Base-by-base conservation (phyloP, 2,329 filamentous ascomycete genomes). In the Trichoderma atroviride region DNA sequence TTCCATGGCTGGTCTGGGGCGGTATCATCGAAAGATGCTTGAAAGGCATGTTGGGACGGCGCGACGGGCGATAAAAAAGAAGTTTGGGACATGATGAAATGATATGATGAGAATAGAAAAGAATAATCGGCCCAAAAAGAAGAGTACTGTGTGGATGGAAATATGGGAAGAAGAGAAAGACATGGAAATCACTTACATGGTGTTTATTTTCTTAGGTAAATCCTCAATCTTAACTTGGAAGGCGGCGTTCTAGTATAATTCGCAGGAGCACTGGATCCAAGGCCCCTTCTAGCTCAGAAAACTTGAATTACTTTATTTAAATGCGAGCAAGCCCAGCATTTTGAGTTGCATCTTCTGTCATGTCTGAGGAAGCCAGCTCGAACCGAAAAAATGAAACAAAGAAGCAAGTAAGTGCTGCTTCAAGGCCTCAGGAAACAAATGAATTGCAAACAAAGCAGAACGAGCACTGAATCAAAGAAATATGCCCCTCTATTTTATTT, bases 21-120 rank as follows among this genome's bases (percentile, higher is more conserved):
- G 47, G 74, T 75, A 63, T 73, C 71, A 43, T 80, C 79, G 50
- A 77, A 75, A 69, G 76, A 79, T 40, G 73, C 74, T 16, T 76
- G 77, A 24, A 37, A 19, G 11, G 57, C 31, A 5, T 62, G 68
- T 13, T 47, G 59, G 35, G 68, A 59, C 40, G 50, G 57, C 6
- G 52, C 55, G 31, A 59, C 29, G 5, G 58, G 58, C 14, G 58
- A 57, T 16, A 63, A 52, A 13, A 57, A 63, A 27, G 66, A 47
- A 43, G 65, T 31, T 47, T 29, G 59, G 58, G 66, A 69, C 66
- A 69, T 69, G 47, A 58, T 62, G 55, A 62, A 35, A 63, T 52
- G 43, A 56, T 59, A 40, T 52, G 53, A n/a, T 66, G 55, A 22
- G 55, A 19, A 47, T 50, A 50, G 40, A 52, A 22, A 52, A 22